Evolutionary conservation across 345 rosid species (phyloP), one percentile per base, ranked within the genome.

Genomic region (Aurinia saxatilis): DNA sequence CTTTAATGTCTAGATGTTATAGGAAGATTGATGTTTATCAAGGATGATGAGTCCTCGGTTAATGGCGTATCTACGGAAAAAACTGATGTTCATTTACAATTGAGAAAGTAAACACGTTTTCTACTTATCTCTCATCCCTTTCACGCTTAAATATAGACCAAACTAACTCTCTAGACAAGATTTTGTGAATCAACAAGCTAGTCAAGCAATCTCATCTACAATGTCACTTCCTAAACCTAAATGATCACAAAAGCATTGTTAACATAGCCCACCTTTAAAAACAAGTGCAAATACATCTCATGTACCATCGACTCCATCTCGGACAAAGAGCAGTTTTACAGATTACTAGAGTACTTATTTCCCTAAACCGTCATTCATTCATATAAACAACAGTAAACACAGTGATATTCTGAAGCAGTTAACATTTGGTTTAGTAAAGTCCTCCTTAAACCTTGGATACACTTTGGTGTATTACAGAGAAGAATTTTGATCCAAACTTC

Each of bases 301-400:
- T 90, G 97, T 87, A 75, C 79, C 96, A 87, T 89, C 93, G 72
- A 77, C 69, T 85, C 85, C 95, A 89, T 92, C 95, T 93, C 96
- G 89, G 82, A 85, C 83, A 87, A 87, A 86, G 76, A 90, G 77
- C 81, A 87, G 60, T 72, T 74, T 42, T 58, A 57, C 57, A 72
- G 12, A 72, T 72, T 58, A 72, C 71, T 72, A 57, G 1, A 47
- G 45, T 8, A 39, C 6, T 27, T 8, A 14, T 2, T 36, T 36
- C 39, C 10, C 55, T 71, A 71, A 14, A 41, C 60, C 49, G 2
- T 14, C 29, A 57, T 50, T 11, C 29, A 57, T 50, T 8, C 60
- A 65, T 11, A 48, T 31, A 64, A 23, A 11, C 11, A 31, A 47
- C 41, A 63, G 41, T 11, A 57, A 57, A 50, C 47, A 42, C 42